Percentiles rank a stretch among this genome's conserved stretches.
phyloP scores from a whole-genome alignment of 2,329 filamentous ascomycete genomes.

The Neonectria faginata region DNA sequence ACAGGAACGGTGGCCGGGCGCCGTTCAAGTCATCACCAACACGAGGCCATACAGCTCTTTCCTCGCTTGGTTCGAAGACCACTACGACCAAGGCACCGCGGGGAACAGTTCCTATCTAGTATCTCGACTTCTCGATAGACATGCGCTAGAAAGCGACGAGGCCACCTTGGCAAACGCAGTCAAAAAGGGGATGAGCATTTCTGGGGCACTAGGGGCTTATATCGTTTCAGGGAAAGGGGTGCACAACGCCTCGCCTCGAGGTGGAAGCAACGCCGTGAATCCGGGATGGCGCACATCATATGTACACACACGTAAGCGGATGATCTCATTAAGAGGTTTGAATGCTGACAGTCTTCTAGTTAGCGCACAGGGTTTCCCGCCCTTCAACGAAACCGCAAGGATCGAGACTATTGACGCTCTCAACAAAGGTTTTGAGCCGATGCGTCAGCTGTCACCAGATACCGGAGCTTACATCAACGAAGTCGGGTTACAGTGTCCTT shows the following conservation, averaged over 20 bases:
- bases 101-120: slow-evolving; percentile 53
- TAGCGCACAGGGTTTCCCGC: slow-evolving; percentile 43
- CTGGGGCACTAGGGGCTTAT: slow-evolving; percentile 48
- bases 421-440: slow-evolving; percentile 46
- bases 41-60: slow-evolving; percentile 49
- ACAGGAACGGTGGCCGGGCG: slow-evolving; percentile 51
- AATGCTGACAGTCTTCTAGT: slow-evolving; percentile 33
- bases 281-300: slow-evolving; percentile 64
- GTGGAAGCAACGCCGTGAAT: slow-evolving; percentile 60
- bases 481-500: slow-evolving; percentile 43
- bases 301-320: slow-evolving; percentile 55
- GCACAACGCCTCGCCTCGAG: slow-evolving; percentile 56
- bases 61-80: slow-evolving; percentile 52
- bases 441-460: slow-evolving; percentile 55
- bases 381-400: slow-evolving; percentile 50
- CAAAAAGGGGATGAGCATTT: slow-evolving; percentile 48
- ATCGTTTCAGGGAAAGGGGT: slow-evolving; percentile 60
- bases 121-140: slow-evolving; percentile 58
- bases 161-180: slow-evolving; percentile 51
- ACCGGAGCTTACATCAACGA: slow-evolving; percentile 61
- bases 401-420: slow-evolving; percentile 43
- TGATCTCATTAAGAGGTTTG: slow-evolving; percentile 32
- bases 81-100: slow-evolving; percentile 51
- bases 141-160: slow-evolving; percentile 47
- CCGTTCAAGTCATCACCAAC: slow-evolving; percentile 34